Conservation (phyloP, 1,284 basidiomycete genomes). For the Tilletia walkeri region DNA sequence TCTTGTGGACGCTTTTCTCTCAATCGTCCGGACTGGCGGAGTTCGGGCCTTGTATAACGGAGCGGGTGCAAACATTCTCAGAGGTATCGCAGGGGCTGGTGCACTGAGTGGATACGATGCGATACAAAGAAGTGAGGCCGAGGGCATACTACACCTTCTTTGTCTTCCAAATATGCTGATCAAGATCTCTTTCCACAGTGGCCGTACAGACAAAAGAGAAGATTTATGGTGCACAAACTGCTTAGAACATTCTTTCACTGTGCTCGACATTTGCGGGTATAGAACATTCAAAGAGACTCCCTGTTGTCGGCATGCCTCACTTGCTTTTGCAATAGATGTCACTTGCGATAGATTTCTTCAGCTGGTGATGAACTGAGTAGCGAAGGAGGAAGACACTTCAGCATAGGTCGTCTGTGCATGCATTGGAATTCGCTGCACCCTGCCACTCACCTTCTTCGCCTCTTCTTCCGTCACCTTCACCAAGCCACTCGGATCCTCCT, state of each 20-base stretch:
- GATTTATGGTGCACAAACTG: neutral
- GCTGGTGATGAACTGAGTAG: too few relatives aligned
- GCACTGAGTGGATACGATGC: constrained; percentile 19
- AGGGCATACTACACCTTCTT: too few relatives aligned
- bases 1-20: constrained; percentile 66
- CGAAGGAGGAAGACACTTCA: too few relatives aligned
- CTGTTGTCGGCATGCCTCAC: too few relatives aligned
- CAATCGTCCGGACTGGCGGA: constrained; percentile 78
- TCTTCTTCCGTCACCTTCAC: neutral
- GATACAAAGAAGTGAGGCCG: neutral
- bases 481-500: neutral
- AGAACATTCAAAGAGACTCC: too few relatives aligned
- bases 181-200: neutral
- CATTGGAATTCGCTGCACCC: neutral
- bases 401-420: neutral
- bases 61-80: constrained; percentile 38
- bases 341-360: too few relatives aligned
- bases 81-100: constrained; percentile 18
- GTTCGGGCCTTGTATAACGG: constrained; percentile 84
- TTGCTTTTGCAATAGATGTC: too few relatives aligned
- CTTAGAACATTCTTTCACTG: neutral
- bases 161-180: neutral
- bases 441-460: neutral
- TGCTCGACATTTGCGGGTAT: too few relatives aligned
- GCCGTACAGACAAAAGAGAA: constrained; percentile 3